Evolutionary conservation across 345 rosid genomes (phyloP), one percentile per base, ranked within the genome.

Genomic region (Populus tremula): DNA sequence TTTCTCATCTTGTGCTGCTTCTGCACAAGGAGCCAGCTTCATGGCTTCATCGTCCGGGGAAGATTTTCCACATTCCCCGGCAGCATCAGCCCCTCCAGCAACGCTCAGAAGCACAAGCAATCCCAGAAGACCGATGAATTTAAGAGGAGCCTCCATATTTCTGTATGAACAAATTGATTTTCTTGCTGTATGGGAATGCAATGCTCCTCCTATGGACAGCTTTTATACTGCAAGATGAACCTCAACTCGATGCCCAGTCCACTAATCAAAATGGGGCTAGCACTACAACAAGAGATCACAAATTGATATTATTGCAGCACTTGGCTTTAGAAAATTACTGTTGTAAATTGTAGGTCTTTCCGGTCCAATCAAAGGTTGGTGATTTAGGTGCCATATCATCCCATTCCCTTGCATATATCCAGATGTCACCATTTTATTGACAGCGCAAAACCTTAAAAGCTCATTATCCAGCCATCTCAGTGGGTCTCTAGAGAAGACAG

Each of bases 21-120:
- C 41, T 6, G 78, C 83, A 20, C 88, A 87, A 3, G 88, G 85
- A 50, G 65, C 81, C 20, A 87, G 65, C 77, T 85, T 83, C 47
- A 79, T 41, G 66, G 88, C 87, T 76, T 85, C 90, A 0, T 75
- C 53, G 21, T 82, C 90, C 17, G 88, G 78, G 2, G 87, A 63
- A 11, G 84, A 38, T 68, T 85, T 85, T 2, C 87, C 88, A 53
- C 88, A 85, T 78, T 85, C 88, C 54, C 87, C 84, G 0, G 85
- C 86, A 7, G 80, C 89, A 76, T 79, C 45, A 38, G 74, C 84
- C 35, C 36, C 45, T 59, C 25, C 61, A 23, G 35, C 70, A 74
- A 73, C 1, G 71, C 67, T 71, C 45, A 74, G 5, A 9, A 75
- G 14, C 50, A 81, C 79, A 56, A 81, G 35, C 61, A 86, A 69